Evolutionary conservation across 2,329 filamentous ascomycete species (phyloP).

Genomic region (Clarireedia homoeocarpa): DNA sequence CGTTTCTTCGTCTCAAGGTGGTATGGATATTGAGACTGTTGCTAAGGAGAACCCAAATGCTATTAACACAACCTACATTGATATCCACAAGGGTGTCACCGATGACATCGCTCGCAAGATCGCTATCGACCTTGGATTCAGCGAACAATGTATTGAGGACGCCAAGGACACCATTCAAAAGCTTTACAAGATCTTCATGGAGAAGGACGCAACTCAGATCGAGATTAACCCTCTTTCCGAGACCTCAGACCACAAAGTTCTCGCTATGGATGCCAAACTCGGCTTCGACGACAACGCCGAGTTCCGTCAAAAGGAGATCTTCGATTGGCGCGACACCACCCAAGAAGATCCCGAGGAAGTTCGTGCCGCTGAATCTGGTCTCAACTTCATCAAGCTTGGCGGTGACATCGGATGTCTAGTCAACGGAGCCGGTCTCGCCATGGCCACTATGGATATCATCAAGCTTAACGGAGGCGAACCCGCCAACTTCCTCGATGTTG

Average conservation of each 20-base stretch:
- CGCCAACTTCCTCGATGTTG: slow-evolving; percentile 98
- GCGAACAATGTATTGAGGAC: slow-evolving; percentile 92
- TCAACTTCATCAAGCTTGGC: slow-evolving; percentile 99
- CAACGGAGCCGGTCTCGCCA: slow-evolving; percentile 97
- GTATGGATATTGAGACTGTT: slow-evolving; percentile 98
- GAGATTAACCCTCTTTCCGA: slow-evolving; percentile 99
- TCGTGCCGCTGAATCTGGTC: slow-evolving; percentile 83
- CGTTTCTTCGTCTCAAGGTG: slow-evolving; percentile 94
- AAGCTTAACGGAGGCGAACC: slow-evolving; percentile 95
- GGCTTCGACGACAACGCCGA: slow-evolving; percentile 98
- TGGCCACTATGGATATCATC: slow-evolving; percentile 99
- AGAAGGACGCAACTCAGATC: slow-evolving; percentile 98
- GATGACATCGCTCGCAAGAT: slow-evolving; percentile 90
- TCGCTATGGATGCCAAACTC: slow-evolving; percentile 99
- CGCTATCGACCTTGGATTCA: slow-evolving; percentile 89
- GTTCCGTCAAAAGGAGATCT: slow-evolving; percentile 95
- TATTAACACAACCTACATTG: slow-evolving; percentile 86
- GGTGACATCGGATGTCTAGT: slow-evolving; percentile 98
- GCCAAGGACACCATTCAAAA: slow-evolving; percentile 97
- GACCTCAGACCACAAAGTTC: slow-evolving; percentile 94
- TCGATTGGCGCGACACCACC: slow-evolving; percentile 84
- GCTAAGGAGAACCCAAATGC: slow-evolving; percentile 96
- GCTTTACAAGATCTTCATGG: slow-evolving; percentile 96
- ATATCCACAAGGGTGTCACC: slow-evolving; percentile 92
- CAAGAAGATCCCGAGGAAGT: slow-evolving; percentile 98